These are phyloP conservation scores for Chytridium lagenaria DNA, from an alignment of 371 early-diverging fungal genomes.

Conservation along the genomic window DNA sequence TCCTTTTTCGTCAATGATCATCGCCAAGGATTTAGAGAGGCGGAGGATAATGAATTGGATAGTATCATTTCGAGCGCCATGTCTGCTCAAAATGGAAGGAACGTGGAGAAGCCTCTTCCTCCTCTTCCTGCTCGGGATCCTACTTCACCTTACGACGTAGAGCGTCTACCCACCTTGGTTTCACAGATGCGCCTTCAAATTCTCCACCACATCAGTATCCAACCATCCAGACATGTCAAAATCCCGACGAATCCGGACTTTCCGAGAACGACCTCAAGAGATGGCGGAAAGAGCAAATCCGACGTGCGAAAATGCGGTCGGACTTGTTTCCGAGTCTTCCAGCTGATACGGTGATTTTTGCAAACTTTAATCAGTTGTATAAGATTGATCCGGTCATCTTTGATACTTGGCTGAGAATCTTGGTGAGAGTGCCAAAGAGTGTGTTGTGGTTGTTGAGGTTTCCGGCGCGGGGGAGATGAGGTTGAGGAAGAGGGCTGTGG, in stretches of 20 bases:
- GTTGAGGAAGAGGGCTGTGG: constrained; percentile 71
- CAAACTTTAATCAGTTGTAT: constrained; percentile 95
- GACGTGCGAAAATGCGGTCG: constrained; percentile 83
- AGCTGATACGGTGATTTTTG: constrained; percentile 86
- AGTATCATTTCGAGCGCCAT: constrained; percentile 29
- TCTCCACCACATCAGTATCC: constrained; percentile 6
- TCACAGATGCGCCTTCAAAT: background rate
- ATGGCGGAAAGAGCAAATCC: constrained; percentile 82
- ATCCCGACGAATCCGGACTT: constrained; percentile 12
- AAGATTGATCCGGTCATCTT: constrained; percentile 86
- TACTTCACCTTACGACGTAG: no score
- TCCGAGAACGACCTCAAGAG: background rate
- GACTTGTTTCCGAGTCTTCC: constrained; percentile 83
- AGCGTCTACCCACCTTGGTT: no score
- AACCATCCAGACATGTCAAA: background rate
- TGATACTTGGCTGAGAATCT: constrained; percentile 81
- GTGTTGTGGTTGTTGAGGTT: constrained; percentile 90
- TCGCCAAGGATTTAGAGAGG: constrained; percentile 89
- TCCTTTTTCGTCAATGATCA: constrained; percentile 94
- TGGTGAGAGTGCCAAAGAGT: constrained; percentile 80
- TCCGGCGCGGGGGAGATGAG: constrained; percentile 86
- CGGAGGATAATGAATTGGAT: constrained; percentile 50
- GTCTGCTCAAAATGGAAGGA: background rate
- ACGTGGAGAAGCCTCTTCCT: constrained; percentile 16
- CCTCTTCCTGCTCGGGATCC: background rate